Evolutionary conservation across 2,329 filamentous ascomycete genomes (phyloP), one percentile per base, ranked within the genome.

Genomic region (Pseudopyricularia cyperi): DNA sequence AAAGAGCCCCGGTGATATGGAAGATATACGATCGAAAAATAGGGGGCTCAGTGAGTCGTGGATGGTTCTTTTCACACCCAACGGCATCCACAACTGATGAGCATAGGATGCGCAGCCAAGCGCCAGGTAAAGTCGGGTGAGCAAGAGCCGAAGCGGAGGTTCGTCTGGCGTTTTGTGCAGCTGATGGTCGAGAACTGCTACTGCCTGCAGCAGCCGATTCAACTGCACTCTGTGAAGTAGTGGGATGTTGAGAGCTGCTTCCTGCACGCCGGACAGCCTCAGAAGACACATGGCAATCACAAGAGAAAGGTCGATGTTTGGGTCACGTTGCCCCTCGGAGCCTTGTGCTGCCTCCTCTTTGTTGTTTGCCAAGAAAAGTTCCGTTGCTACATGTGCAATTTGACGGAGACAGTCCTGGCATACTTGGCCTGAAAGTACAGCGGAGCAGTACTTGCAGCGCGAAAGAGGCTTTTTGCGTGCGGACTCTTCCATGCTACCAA

Each of bases 61-160:
- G 28, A 79, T 75, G 0, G 74, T 76, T 22, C 77, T 71, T 62
- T 81, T 81, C 2, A 81, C 71, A 3, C 71, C 74, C 9, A 79
- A 66, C 0, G 67, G 67, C 11, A 68, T 65, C 75, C 76, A 80
- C 2, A 76, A 61, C 33, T 71, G 61, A 24, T 70, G 65, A 0
- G 73, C 74, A 17, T 68, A 67, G 1, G 71, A 66, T 0, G 68
- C 68, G 12, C 73, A 75, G 7, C 77, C 77, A 7, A 79, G 63
- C 3, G 72, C 61, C 9, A 78, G 63, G 50, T 77, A 75, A 2
- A 80, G 59, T 52, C 76, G 74, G 1, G 76, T 66, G 0, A 81
- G 65, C 0, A 80, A 55, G 4, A 81, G 64, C 2, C 71, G 69
- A 3, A 77, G 63, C 1, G 70, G 64, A 48, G 68, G 68, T 46